Conservation (phyloP, 2,329 filamentous ascomycete species). For the Aspergillus texensis region DNA sequence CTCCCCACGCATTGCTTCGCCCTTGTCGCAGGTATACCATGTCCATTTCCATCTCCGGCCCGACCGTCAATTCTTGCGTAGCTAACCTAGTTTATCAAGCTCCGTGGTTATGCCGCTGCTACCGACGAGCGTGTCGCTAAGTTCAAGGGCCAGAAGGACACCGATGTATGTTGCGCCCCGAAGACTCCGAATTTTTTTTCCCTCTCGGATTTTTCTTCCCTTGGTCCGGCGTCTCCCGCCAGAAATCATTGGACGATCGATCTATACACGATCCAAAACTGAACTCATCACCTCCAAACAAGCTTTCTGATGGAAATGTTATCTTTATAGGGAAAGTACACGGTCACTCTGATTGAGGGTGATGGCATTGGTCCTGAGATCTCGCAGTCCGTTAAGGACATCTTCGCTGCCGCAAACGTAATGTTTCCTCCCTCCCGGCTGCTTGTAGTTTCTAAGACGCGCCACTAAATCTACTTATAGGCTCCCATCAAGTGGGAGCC, state of each 20-base stretch:
- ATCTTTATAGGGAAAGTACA: slow-evolving; percentile 77
- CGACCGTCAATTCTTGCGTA: slow-evolving; percentile 15
- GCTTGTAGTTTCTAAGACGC: slow-evolving; percentile 6
- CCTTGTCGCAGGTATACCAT: slow-evolving; percentile 60
- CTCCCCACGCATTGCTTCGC: slow-evolving; percentile 50
- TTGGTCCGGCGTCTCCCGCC: slow-evolving; percentile 32
- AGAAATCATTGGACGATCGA: slow-evolving; percentile 5
- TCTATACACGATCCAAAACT: background rate
- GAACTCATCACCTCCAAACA: background rate
- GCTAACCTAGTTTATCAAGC: slow-evolving; percentile 39
- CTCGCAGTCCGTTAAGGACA: slow-evolving; percentile 96
- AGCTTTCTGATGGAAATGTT: slow-evolving; percentile 15
- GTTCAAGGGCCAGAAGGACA: slow-evolving; percentile 88
- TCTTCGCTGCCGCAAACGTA: slow-evolving; percentile 94
- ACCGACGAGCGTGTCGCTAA: slow-evolving; percentile 77
- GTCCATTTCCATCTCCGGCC: slow-evolving; percentile 13
- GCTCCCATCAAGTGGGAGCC: slow-evolving; percentile 95
- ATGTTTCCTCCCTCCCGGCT: slow-evolving; percentile 6
- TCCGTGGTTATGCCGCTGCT: slow-evolving; percentile 62
- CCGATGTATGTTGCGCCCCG: slow-evolving; percentile 67
- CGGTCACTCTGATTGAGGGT: slow-evolving; percentile 96
- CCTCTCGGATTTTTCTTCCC: slow-evolving; percentile 21
- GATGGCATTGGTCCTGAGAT: slow-evolving; percentile 99
- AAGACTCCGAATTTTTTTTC: slow-evolving; percentile 18
- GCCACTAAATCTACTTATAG: slow-evolving; percentile 52